Conservation (phyloP, 768 basidiomycete genomes). For the Phlebiopsis gigantea region DNA sequence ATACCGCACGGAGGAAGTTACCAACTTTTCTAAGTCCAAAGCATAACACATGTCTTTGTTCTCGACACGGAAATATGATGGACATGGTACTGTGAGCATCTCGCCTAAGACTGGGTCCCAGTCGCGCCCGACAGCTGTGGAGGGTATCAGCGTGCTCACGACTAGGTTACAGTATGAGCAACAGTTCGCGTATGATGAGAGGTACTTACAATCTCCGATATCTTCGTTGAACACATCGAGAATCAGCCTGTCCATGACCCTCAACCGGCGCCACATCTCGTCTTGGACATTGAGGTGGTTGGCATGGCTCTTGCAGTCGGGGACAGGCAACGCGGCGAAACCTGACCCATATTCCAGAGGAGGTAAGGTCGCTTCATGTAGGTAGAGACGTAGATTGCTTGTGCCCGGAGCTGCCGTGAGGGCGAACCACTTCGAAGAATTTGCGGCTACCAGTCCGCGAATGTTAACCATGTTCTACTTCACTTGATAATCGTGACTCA, state of each 20-base stretch:
- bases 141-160: constrained; percentile 34
- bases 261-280: constrained; percentile 47
- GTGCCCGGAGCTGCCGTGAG: not conserved
- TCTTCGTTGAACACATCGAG: constrained; percentile 26
- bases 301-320: constrained; percentile 36
- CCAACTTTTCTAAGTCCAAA: constrained; percentile 38
- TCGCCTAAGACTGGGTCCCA: constrained; percentile 25
- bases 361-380: not conserved
- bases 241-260: constrained; percentile 36
- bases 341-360: not conserved
- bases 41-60: constrained; percentile 32
- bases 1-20: constrained; percentile 4
- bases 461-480: no score
- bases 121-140: constrained; percentile 31
- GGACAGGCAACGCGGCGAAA: constrained; percentile 13
- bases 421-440: not conserved
- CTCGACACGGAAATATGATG: constrained; percentile 32
- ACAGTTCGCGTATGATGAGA: not conserved
- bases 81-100: constrained; percentile 26
- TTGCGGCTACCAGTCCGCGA: not conserved
- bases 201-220: constrained; percentile 34
- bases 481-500: no score
- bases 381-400: not conserved
- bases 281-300: constrained; percentile 38
- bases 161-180: constrained; percentile 25